Percentiles rank a stretch among this genome's conserved stretches.
phyloP scores from a whole-genome alignment of 163 green algal genomes.

The Volvox carteri region DNA sequence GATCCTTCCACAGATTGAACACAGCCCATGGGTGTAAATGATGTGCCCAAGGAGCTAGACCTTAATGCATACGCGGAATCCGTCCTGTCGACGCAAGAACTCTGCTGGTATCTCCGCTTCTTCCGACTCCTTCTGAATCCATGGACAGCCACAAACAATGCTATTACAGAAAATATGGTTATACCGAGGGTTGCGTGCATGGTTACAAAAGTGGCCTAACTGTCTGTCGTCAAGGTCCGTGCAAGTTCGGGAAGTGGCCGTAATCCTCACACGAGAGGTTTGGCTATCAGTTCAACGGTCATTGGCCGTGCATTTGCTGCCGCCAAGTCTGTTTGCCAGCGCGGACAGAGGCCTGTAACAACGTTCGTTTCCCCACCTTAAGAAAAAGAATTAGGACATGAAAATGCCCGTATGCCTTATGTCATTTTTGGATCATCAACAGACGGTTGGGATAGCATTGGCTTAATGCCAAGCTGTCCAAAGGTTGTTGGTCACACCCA shows the following conservation, averaged over 20 bases:
- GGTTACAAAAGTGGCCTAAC: not conserved
- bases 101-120: not conserved
- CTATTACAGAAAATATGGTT: constrained; percentile 9
- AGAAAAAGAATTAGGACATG: too few species aligned
- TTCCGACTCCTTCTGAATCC: constrained; percentile 5
- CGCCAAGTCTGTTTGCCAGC: constrained; percentile 23
- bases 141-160: not conserved
- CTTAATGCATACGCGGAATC: constrained; percentile 8
- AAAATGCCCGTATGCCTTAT: too few species aligned
- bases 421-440: too few species aligned
- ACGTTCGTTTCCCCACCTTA: too few species aligned
- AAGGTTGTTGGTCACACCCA: too few species aligned
- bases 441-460: too few species aligned
- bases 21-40: constrained; percentile 6
- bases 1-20: not conserved
- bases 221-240: not conserved
- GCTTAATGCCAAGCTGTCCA: too few species aligned
- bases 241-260: too few species aligned
- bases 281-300: not conserved
- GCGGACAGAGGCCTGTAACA: constrained; percentile 5
- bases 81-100: not conserved
- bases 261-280: too few species aligned
- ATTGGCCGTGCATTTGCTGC: not conserved
- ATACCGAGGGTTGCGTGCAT: not conserved
- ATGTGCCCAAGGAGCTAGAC: not conserved